Conservation (phyloP, 2,329 filamentous ascomycete genomes). For the Aciculosporium take region DNA sequence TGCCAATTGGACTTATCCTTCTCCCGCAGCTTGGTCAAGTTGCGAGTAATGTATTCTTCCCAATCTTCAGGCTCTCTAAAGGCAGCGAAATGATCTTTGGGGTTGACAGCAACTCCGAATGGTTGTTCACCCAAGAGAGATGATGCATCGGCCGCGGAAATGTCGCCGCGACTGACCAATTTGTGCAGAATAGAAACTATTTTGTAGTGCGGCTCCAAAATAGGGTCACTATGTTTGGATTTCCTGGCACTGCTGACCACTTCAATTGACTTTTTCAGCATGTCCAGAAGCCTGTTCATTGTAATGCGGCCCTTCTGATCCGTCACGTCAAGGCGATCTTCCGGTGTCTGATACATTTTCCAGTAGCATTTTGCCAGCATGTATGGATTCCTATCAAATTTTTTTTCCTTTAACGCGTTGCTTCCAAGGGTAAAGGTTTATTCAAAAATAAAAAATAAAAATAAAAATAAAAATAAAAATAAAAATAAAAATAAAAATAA, state of each 20-base stretch:
- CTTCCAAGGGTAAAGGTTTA: too few species aligned
- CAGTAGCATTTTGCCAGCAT: conserved; percentile 49
- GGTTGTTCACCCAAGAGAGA: conserved; percentile 42
- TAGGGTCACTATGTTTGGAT: conserved; percentile 52
- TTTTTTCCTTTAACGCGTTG: too few species aligned
- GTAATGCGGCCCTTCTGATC: conserved; percentile 22
- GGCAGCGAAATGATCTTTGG: conserved; percentile 20
- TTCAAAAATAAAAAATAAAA: too few species aligned
- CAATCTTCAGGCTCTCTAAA: conserved; percentile 40
- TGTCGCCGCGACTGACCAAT: conserved; percentile 45
- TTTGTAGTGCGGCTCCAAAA: conserved; percentile 88
- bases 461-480: neutral
- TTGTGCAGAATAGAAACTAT: conserved; percentile 73
- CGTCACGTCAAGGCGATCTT: conserved; percentile 27
- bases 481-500: neutral
- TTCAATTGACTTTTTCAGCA: conserved; percentile 36
- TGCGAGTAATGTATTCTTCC: conserved; percentile 40
- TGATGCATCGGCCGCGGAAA: conserved; percentile 34
- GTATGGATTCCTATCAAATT: conserved; percentile 35
- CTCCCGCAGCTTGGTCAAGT: conserved; percentile 37
- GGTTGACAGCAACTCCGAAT: conserved; percentile 26
- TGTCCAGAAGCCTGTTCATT: conserved; percentile 27
- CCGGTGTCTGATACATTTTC: conserved; percentile 45
- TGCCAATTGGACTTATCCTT: conserved; percentile 94
- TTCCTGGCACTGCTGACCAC: conserved; percentile 38